Evolutionary conservation across 805 yeast genomes (phyloP), one percentile per base, ranked within the genome.

Genomic region (Scheffersomyces amazonensis): DNA sequence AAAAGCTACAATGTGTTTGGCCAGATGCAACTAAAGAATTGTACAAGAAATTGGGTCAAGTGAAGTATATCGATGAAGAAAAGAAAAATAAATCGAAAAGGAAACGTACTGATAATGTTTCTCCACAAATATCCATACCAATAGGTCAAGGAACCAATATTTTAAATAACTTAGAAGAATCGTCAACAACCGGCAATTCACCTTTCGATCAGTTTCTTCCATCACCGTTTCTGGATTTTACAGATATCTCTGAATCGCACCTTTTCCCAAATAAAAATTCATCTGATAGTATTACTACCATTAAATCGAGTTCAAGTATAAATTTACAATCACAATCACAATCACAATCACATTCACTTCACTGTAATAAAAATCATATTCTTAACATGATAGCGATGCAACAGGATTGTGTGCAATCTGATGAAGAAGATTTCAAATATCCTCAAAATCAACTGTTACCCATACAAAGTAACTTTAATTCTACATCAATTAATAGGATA

Each of bases 321-420:
- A 31, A 17, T 12, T 17, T 18, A 19, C n/a, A 17, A 12, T 12
- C 35, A 15, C 12, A 5, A n/a, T 10, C 17, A 13, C 7, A 5
- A 13, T 27, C 30, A 13, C 16, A n/a, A 6, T 8, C 7, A 13
- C n/a, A 27, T 27, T 13, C 7, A 4, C 5, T 6, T 13, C n/a
- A 15, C 15, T 9, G 15, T 24, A 48, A 39, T 28, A 38, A 37
- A 12, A 47, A 39, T 35, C 47, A 46, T 36, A 46, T 56, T 30
- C 41, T 64, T 17, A 52, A 56, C 19, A 46, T 61, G 25, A 65
- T 65, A 30, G 69, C 69, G 20, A 52, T 65, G 59, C 71, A 65
- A 47, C 64, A 64, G 50, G 68, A 65, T 39, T 55, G 59, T 39
- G 67, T 62, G 18, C 60, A 56, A 19, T 55, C 32, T 2, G 50